These are phyloP conservation scores for Geopyxis carbonaria DNA, from an alignment of 495 filamentous ascomycete species.

Conservation along the genomic window DNA sequence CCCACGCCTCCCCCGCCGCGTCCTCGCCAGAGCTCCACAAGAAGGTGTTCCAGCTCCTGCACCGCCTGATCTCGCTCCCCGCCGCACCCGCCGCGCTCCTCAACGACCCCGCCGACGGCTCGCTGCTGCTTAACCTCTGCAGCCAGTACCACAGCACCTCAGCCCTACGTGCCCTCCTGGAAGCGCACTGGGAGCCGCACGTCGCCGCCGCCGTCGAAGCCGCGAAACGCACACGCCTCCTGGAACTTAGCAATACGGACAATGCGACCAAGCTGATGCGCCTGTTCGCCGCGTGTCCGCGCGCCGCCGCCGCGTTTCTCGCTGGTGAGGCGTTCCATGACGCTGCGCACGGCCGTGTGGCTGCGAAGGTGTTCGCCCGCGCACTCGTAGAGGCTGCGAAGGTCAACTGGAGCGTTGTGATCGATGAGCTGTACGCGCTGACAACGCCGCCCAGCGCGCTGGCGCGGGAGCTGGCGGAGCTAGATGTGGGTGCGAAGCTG, in stretches of 20 bases:
- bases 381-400: constrained; percentile 11
- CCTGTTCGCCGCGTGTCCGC: constrained; percentile 10
- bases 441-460: constrained; percentile 4
- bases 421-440: constrained; percentile 16
- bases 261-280: constrained; percentile 1
- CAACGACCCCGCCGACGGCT: background rate
- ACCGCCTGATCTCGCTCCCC: constrained; percentile 12
- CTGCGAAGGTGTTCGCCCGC: constrained; percentile 11
- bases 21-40: constrained; percentile 5
- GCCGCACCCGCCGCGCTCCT: constrained; percentile 6
- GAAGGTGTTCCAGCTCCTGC: constrained; percentile 9
- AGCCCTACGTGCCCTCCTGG: background rate
- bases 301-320: constrained; percentile 15
- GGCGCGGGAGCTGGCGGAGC: constrained; percentile 9
- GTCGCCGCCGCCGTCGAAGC: background rate
- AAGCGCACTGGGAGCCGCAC: constrained; percentile 1
- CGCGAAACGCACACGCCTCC: constrained; percentile 1
- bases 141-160: background rate
- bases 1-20: background rate
- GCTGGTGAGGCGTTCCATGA: constrained; percentile 24
- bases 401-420: constrained; percentile 20
- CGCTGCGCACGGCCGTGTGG: constrained; percentile 2
- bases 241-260: background rate
- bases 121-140: constrained; percentile 13
- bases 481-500: constrained; percentile 7